Evolutionary conservation across 495 filamentous ascomycete genomes (phyloP), one percentile per base, ranked within the genome.

Genomic region (Daldinia concentrica): DNA sequence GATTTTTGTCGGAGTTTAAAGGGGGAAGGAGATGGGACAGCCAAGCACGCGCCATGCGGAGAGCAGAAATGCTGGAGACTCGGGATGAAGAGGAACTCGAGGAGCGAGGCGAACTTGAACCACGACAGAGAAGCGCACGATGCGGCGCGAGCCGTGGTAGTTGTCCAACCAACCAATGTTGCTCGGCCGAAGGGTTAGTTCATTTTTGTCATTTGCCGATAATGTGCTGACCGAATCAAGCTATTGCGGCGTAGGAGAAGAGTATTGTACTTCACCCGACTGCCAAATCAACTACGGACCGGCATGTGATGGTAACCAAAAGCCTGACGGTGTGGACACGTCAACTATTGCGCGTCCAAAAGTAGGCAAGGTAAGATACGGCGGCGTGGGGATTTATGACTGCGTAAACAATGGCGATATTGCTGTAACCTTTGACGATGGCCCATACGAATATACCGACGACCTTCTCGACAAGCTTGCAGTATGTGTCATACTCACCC

Each of bases 381-480:
- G 85, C 14, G 88, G 88, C 15, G 77, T 78, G 3, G 86, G 86
- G 5, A 89, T 95, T 62, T 90, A 90, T 43, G 85, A 89, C 48
- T 96, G 93, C 72, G 81, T 79, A 5, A 82, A 82, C 14, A 78
- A 84, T 0, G 89, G 90, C 24, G 87, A 88, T 19, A 85, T 94
- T 64, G 92, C 92, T 51, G 72, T 94, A 55, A 94, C 92, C 1
- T 94, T 87, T 75, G 92, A 95, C 68, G 92, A 95, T 75, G 92
- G 92, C 9, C 92, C 92, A 0, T 89, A 86, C 24, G 78, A 86
- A 9, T 93, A 90, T 75, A 94, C 92, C 0, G 78, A 80, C 24
- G 86, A 90, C 61, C 82, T 95, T 14, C 82, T 95, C 7, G 87
- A 93, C 75, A 81, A 92, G 59, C 81, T 95, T 30, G 74, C 78